A percentile compares a stretch with the other conserved stretches of the same genome.
phyloP scores from a whole-genome alignment of 108 stramenopile genomes.

The Skeletonema marinoi region DNA sequence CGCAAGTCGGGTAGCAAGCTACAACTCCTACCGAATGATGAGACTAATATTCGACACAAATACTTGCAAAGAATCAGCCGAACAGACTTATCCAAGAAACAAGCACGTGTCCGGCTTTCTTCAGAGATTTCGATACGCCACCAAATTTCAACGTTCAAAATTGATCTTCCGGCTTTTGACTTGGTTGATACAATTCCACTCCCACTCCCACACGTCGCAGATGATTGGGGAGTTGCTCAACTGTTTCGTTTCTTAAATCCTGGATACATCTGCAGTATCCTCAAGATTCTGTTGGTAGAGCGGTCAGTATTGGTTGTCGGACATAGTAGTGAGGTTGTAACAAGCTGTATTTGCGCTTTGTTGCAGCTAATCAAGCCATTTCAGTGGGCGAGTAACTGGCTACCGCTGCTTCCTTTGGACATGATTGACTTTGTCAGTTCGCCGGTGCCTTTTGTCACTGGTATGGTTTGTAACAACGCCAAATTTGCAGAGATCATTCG shows the following conservation, averaged over 20 bases:
- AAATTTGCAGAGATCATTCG: background rate
- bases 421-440: conserved; percentile 29
- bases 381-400: conserved; percentile 7
- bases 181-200: conserved; percentile 1
- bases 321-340: conserved; percentile 9
- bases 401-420: conserved; percentile 11
- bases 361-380: conserved; percentile 8
- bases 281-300: conserved; percentile 17
- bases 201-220: conserved; percentile 18
- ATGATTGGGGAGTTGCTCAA: conserved; percentile 10
- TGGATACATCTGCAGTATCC: background rate
- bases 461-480: conserved; percentile 3
- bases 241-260: background rate
- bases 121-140: background rate
- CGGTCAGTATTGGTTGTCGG: conserved; percentile 12
- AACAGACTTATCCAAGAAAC: background rate
- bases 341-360: conserved; percentile 3
- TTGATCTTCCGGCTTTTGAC: conserved; percentile 12
- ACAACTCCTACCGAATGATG: background rate
- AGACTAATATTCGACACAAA: background rate
- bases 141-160: background rate
- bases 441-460: conserved; percentile 28
- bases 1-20: background rate
- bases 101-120: conserved; percentile 4
- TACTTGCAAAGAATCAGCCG: background rate